Percentiles rank a stretch among this genome's conserved stretches.
Conservation (phyloP, 163 green algal species). For the Chlorella variabilis region DNA sequence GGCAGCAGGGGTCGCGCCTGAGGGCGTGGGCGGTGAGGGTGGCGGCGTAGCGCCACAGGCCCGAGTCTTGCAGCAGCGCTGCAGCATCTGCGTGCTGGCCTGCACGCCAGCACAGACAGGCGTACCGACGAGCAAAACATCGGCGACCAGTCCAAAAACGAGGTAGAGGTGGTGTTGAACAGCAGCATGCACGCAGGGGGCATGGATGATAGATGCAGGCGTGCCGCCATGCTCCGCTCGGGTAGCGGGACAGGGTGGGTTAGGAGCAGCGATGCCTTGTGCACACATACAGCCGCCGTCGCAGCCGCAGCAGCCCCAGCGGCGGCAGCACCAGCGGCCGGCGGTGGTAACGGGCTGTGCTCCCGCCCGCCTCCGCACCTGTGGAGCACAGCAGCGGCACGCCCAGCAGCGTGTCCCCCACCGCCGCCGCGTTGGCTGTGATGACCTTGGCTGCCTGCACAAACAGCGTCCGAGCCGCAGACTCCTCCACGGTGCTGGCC, state of each 20-base stretch:
- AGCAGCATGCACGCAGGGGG: no score
- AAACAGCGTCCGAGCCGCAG: slow-evolving; percentile 44
- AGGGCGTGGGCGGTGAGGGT: slow-evolving; percentile 66
- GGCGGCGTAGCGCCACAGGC: slow-evolving; percentile 79
- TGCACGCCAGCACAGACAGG: no score
- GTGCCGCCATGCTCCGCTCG: no score
- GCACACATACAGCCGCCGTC: not conserved
- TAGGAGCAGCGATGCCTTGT: not conserved
- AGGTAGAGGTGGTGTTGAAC: no score
- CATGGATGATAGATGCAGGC: no score
- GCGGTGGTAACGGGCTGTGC: not conserved
- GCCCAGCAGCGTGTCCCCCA: slow-evolving; percentile 81
- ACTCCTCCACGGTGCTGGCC: not conserved
- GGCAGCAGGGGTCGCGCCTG: no score
- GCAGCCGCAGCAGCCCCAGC: not conserved
- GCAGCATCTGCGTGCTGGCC: slow-evolving; percentile 51
- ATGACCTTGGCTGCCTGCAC: slow-evolving; percentile 60
- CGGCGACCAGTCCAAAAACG: no score
- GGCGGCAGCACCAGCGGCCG: not conserved
- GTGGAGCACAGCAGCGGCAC: slow-evolving; percentile 83
- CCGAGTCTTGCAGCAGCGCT: slow-evolving; percentile 71
- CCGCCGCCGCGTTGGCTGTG: slow-evolving; percentile 75
- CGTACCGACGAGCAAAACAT: no score
- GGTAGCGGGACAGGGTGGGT: no score
- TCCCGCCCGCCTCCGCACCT: slow-evolving; percentile 15